phyloP scores from a whole-genome alignment of 805 yeast species.

The Vanderwaltozyma polyspora region DNA sequence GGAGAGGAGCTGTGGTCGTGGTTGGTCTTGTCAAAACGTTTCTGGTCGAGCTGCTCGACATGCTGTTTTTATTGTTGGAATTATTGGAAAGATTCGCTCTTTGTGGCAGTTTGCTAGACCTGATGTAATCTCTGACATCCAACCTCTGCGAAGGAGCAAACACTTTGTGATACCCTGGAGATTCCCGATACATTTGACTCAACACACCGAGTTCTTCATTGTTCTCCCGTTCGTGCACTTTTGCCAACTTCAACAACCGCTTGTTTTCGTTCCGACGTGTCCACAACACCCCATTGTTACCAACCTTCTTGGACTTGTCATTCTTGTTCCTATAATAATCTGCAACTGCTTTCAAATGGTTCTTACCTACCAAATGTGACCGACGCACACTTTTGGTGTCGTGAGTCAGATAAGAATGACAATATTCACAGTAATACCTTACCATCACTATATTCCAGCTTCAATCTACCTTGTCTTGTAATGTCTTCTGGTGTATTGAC shows the following conservation, averaged over 20 bases:
- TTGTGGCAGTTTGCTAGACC: constrained; percentile 8
- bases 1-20: neutral
- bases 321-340: constrained; percentile 53
- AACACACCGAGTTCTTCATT: neutral
- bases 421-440: constrained; percentile 74
- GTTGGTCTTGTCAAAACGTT: neutral
- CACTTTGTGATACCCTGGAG: constrained; percentile 13
- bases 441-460: no score
- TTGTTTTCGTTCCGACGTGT: neutral
- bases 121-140: constrained; percentile 8
- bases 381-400: constrained; percentile 80
- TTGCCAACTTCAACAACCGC: neutral
- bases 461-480: no score
- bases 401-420: constrained; percentile 73
- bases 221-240: neutral
- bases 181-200: constrained; percentile 7
- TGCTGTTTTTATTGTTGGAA: neutral
- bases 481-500: neutral
- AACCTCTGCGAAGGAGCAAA: constrained; percentile 8
- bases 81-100: constrained; percentile 3
- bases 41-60: neutral
- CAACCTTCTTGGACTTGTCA: neutral
- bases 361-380: constrained; percentile 66
- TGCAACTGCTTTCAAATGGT: constrained; percentile 61
- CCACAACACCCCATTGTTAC: neutral